These are phyloP conservation scores for Auricularia sp. DNA, from an alignment of 768 basidiomycete genomes.

Conservation along the genomic window DNA sequence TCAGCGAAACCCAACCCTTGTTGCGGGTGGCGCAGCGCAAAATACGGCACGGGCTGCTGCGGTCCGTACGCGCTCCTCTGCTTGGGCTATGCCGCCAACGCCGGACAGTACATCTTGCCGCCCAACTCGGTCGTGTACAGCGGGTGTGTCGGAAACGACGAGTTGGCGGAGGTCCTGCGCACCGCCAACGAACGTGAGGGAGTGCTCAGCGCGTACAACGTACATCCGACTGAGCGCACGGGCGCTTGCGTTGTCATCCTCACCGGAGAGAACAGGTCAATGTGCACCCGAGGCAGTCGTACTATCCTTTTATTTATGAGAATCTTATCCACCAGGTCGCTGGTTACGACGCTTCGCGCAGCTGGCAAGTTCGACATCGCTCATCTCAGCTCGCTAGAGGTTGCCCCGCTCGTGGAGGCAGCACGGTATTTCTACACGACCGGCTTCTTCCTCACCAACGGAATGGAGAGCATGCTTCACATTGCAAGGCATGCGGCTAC, in stretches of 20 bases:
- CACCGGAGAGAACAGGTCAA: constrained; percentile 84
- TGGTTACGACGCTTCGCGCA: constrained; percentile 82
- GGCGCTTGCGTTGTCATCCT: constrained; percentile 95
- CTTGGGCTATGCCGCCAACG: constrained; percentile 9
- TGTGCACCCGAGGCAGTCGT: neutral
- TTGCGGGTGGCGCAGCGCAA: constrained; percentile 95
- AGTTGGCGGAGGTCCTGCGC: constrained; percentile 80
- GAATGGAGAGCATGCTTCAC: constrained; percentile 56
- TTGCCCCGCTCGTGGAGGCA: constrained; percentile 65
- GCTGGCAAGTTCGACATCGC: constrained; percentile 83
- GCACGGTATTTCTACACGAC: constrained; percentile 90
- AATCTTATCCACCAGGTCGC: constrained; percentile 43
- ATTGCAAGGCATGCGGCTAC: constrained; percentile 69
- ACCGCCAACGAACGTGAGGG: constrained; percentile 89
- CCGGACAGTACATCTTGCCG: constrained; percentile 79
- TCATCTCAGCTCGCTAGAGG: constrained; percentile 65
- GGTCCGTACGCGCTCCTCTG: constrained; percentile 37
- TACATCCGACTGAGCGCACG: constrained; percentile 77
- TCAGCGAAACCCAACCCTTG: constrained; percentile 71
- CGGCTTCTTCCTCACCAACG: constrained; percentile 98
- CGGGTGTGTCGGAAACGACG: constrained; percentile 89
- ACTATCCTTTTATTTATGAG: neutral
- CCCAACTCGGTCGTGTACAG: constrained; percentile 83
- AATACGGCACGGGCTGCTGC: constrained; percentile 95
- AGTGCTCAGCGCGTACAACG: constrained; percentile 77